phyloP scores from a whole-genome alignment of 2,329 filamentous ascomycete species.

The Metarhizium guizhouense region DNA sequence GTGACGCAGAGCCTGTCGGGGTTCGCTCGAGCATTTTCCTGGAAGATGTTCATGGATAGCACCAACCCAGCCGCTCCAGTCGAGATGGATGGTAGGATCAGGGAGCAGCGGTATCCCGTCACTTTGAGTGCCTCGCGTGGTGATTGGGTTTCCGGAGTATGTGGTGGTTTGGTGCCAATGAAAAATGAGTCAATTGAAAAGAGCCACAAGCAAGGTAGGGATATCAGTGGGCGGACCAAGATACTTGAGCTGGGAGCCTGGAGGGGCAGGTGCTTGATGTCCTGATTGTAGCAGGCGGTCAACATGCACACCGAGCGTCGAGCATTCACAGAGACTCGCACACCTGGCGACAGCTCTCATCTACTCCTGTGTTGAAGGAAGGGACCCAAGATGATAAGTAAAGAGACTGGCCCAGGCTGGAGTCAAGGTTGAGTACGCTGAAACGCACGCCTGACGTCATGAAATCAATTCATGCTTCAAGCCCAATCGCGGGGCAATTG shows the following conservation, averaged over 20 bases:
- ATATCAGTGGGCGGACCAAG: neutral
- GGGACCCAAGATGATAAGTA: too few species aligned
- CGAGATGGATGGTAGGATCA: constrained; percentile 57
- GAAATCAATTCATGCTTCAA: too few species aligned
- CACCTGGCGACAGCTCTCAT: too few species aligned
- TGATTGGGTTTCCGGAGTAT: neutral
- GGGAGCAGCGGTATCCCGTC: constrained; percentile 31
- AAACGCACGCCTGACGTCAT: too few species aligned
- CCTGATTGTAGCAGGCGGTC: too few species aligned
- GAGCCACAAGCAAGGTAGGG: neutral
- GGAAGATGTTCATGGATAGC: constrained; percentile 65
- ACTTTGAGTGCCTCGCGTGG: neutral
- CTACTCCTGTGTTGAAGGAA: too few species aligned
- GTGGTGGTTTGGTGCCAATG: neutral
- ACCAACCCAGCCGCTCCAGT: constrained; percentile 57
- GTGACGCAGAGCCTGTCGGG: constrained; percentile 49
- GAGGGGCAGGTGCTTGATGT: too few species aligned
- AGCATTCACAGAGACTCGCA: too few species aligned
- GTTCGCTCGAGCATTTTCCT: constrained; percentile 54
- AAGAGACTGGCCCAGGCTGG: too few species aligned
- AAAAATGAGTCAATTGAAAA: neutral
- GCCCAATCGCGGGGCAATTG: too few species aligned
- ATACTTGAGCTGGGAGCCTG: neutral
- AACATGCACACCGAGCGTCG: too few species aligned
- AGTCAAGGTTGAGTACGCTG: too few species aligned